Conservation (phyloP, 768 basidiomycete species). For the Tylopilus subfusipes region DNA sequence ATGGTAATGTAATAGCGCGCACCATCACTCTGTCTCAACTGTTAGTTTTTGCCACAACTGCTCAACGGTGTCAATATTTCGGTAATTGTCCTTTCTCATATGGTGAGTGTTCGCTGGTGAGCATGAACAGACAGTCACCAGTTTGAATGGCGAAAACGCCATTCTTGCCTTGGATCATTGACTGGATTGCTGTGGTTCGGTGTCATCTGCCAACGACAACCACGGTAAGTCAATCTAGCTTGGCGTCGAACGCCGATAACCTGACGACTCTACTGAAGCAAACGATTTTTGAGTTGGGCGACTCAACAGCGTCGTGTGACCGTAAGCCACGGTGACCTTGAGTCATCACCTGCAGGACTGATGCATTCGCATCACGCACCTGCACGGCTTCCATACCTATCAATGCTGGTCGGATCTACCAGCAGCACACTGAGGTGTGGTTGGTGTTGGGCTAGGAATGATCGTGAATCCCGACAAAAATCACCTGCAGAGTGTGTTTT, state of each 20-base stretch:
- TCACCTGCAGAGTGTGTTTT: not conserved
- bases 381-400: not conserved
- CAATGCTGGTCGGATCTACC: not conserved
- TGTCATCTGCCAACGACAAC: not conserved
- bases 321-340: not conserved
- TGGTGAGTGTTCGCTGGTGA: not conserved
- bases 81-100: not conserved
- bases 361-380: not conserved
- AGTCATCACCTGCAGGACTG: not conserved
- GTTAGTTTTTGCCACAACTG: not conserved
- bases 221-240: not conserved
- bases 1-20: not conserved
- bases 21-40: not conserved
- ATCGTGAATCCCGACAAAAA: not conserved
- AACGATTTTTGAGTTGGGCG: not conserved
- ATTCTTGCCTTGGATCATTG: not conserved
- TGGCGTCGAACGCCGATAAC: not conserved
- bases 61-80: not conserved
- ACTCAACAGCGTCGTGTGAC: not conserved
- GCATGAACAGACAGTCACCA: not conserved
- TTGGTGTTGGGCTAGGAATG: not conserved
- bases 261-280: not conserved
- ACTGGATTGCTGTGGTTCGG: not conserved
- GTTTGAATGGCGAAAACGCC: not conserved
- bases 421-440: not conserved